Conservation (phyloP, 306 rosid genomes). For the Pterocarpus santalinus region DNA sequence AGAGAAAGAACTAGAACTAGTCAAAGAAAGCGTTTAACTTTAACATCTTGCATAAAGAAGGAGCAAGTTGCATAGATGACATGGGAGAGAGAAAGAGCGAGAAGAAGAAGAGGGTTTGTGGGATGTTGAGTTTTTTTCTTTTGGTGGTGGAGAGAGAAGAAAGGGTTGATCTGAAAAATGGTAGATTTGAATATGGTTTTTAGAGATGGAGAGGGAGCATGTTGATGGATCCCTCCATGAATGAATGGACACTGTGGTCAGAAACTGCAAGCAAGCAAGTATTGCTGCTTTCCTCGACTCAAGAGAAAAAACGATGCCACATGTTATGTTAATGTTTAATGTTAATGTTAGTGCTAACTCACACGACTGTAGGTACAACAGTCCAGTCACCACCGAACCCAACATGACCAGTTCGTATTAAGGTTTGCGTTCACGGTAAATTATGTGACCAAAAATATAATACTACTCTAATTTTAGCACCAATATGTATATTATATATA, state of each 20-base stretch:
- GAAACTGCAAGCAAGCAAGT: background rate
- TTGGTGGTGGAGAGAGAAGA: background rate
- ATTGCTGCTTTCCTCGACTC: slow-evolving; percentile 70
- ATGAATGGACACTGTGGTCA: slow-evolving; percentile 45
- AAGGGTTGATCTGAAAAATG: slow-evolving; percentile 25
- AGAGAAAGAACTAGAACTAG: slow-evolving; percentile 1
- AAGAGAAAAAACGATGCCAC: slow-evolving; percentile 74
- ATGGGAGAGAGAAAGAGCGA: background rate
- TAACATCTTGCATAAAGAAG: slow-evolving; percentile 44
- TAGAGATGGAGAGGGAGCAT: slow-evolving; percentile 30
- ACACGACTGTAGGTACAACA: slow-evolving; percentile 50
- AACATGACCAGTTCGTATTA: background rate
- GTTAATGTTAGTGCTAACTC: background rate
- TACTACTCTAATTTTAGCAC: too few species aligned
- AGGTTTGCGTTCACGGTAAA: too few species aligned
- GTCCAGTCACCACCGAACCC: slow-evolving; percentile 57
- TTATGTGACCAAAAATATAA: too few species aligned
- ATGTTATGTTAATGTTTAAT: slow-evolving; percentile 47
- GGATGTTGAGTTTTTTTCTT: background rate
- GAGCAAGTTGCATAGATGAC: slow-evolving; percentile 32
- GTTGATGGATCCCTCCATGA: slow-evolving; percentile 56
- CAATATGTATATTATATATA: background rate
- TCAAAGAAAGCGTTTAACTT: slow-evolving; percentile 41
- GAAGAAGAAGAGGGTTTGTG: background rate
- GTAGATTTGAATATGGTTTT: slow-evolving; percentile 31